Conservation (phyloP, 805 yeast species). For the Yamadazyma insecticola region DNA sequence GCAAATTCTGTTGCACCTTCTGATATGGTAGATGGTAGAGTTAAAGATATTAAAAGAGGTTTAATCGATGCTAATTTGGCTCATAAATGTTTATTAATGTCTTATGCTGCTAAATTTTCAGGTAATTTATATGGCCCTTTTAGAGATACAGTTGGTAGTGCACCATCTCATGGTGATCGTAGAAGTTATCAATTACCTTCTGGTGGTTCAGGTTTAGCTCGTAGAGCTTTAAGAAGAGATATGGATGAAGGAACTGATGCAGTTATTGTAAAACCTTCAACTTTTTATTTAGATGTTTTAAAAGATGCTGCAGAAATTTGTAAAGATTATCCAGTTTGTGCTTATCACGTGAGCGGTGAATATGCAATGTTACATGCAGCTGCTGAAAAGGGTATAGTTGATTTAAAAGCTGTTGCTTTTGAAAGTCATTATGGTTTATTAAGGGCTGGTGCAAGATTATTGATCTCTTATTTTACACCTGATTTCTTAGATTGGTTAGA, state of each 20-base stretch:
- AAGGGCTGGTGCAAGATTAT: slow-evolving; percentile 92
- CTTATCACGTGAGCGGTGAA: slow-evolving; percentile 96
- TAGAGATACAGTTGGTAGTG: slow-evolving; percentile 94
- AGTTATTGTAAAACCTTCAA: slow-evolving; percentile 90
- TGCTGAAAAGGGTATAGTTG: slow-evolving; percentile 90
- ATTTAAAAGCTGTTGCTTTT: slow-evolving; percentile 74
- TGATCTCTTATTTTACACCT: slow-evolving; percentile 92
- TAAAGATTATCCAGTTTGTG: slow-evolving; percentile 81
- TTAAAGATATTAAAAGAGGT: slow-evolving; percentile 81
- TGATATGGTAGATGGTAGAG: slow-evolving; percentile 96
- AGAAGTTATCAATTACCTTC: slow-evolving; percentile 90
- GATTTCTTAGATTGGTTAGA: slow-evolving; percentile 89
- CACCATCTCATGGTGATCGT: slow-evolving; percentile 88
- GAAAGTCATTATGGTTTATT: slow-evolving; percentile 89
- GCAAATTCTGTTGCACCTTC: slow-evolving; percentile 95
- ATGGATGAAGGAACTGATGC: slow-evolving; percentile 93
- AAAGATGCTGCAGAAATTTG: slow-evolving; percentile 83
- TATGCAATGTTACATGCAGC: slow-evolving; percentile 98
- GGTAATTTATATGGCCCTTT: slow-evolving; percentile 95
- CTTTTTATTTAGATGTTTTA: slow-evolving; percentile 89
- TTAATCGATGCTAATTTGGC: slow-evolving; percentile 77
- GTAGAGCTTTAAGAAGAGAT: slow-evolving; percentile 85
- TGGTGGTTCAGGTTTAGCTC: slow-evolving; percentile 89
- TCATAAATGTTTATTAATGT: slow-evolving; percentile 83
- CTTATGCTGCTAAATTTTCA: slow-evolving; percentile 90